Evolutionary conservation across 2,329 filamentous ascomycete species (phyloP).

Genomic region (Stachybotrys chartarum): DNA sequence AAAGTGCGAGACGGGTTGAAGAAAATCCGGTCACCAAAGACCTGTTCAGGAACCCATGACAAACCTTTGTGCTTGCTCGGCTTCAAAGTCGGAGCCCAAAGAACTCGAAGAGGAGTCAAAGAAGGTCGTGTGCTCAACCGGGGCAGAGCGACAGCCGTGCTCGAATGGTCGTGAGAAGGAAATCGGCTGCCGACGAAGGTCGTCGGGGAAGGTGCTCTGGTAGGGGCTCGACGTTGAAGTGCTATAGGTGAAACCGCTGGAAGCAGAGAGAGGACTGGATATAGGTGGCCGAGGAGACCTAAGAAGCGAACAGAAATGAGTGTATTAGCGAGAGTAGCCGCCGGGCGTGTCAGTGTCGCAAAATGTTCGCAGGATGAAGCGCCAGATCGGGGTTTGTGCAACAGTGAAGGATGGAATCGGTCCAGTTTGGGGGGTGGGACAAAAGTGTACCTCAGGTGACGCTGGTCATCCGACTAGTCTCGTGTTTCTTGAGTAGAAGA

Average conservation of each 20-base stretch:
- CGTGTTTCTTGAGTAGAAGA: too few relatives aligned
- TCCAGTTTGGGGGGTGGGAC: not conserved
- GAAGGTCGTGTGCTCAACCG: slow-evolving; percentile 21
- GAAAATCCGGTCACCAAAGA: not conserved
- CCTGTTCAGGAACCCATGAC: slow-evolving; percentile 6
- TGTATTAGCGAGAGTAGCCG: not conserved
- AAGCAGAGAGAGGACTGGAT: slow-evolving; percentile 43
- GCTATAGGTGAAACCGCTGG: slow-evolving; percentile 33
- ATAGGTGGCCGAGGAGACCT: slow-evolving; percentile 42
- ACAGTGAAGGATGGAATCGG: not conserved
- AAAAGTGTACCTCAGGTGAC: not conserved
- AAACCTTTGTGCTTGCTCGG: slow-evolving; percentile 19
- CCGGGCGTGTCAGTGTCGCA: not conserved
- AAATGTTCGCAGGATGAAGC: not conserved
- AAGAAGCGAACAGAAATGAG: slow-evolving; percentile 4
- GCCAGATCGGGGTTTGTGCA: not conserved
- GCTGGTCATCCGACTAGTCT: not conserved
- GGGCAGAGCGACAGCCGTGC: slow-evolving; percentile 6
- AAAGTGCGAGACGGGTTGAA: not conserved
- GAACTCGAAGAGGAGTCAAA: slow-evolving; percentile 29
- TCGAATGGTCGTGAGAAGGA: slow-evolving; percentile 9
- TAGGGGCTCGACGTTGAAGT: slow-evolving; percentile 33
- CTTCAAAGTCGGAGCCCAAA: slow-evolving; percentile 22
- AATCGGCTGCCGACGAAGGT: slow-evolving; percentile 13
- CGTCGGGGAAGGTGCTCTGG: slow-evolving; percentile 15